Base-by-base conservation (phyloP, 192 early-diverging fungal species). In the Backusella liffmaniae region DNA sequence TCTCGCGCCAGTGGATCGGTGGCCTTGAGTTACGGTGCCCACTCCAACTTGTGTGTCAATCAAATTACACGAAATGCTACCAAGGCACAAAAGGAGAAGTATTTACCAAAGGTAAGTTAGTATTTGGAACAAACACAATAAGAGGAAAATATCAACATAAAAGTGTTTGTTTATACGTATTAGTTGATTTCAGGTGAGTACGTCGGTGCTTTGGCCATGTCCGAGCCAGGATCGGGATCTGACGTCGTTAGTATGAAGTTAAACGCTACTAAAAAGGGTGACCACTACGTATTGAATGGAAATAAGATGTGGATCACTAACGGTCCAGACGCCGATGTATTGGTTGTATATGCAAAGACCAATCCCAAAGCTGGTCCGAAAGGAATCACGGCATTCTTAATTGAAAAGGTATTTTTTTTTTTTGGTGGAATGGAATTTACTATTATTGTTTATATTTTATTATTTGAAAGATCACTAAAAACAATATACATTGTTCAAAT, bases 231-330 rank as follows among this genome's bases (percentile, higher is more conserved):
- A 13, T 88, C 93, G 15, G 97, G 97, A 5, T 95, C 93, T 16
- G 97, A 98, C 82, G 97, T 98, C 15, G 95, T 96, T 5, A 94
- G 92, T 16, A 98, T 98, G 97, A 89, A 88, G 75, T 73, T 96
- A 30, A 80, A 82, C 6, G 97, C 97, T 0, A 93, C 95, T 8
- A 91, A 90, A 82, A 92, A 92, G 74, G 95, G 95, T 15, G 93
- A 96, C 80, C 75, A 76, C 15, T 98, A 96, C 80, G 82, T 96
- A 13, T 77, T 96, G 53, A 96, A 96, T 80, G 95, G 95, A 0
- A 94, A 90, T 77, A 97, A 97, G 85, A 91, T 96, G 85, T 98
- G 97, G 97, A 98, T 98, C 84, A 98, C 97, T 42, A 98, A 98
- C 85, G 94, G 93, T 8, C 95, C 94, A 13, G 96, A 96, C 82